Percentiles rank a stretch among this genome's conserved stretches.
These are phyloP conservation scores for Nemania sp. DNA, from an alignment of 2,329 filamentous ascomycete species.

Conservation along the genomic window DNA sequence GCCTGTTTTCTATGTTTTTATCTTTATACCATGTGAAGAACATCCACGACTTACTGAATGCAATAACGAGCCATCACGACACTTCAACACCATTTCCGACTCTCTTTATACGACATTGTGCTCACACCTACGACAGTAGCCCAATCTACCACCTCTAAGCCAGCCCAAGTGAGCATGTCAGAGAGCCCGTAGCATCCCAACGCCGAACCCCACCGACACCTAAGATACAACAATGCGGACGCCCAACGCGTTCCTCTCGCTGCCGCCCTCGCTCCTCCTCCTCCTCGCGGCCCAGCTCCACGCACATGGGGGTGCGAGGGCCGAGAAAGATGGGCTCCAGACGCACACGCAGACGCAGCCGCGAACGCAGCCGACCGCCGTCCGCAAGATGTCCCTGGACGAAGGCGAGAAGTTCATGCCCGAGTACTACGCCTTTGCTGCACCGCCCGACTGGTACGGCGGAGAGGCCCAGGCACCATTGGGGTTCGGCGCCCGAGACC, in stretches of 20 bases:
- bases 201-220: not conserved
- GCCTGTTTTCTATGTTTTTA: no score
- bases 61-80: slow-evolving; percentile 5
- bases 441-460: slow-evolving; percentile 25
- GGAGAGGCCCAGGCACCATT: slow-evolving; percentile 29
- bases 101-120: not conserved
- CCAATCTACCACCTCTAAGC: no score
- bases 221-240: slow-evolving; percentile 26
- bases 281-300: slow-evolving; percentile 48
- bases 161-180: not conserved
- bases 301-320: slow-evolving; percentile 28
- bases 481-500: slow-evolving; percentile 36
- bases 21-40: no score
- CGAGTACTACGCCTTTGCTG: slow-evolving; percentile 63
- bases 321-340: not conserved
- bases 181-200: not conserved
- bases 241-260: slow-evolving; percentile 20
- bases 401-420: slow-evolving; percentile 75
- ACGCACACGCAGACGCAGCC: slow-evolving; percentile 25
- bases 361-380: slow-evolving; percentile 57
- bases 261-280: slow-evolving; percentile 42
- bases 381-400: slow-evolving; percentile 74
- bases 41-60: no score
- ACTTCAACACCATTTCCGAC: not conserved
- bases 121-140: no score